phyloP scores from a whole-genome alignment of 2,329 filamentous ascomycete genomes.

The Stemphylium lycopersici region DNA sequence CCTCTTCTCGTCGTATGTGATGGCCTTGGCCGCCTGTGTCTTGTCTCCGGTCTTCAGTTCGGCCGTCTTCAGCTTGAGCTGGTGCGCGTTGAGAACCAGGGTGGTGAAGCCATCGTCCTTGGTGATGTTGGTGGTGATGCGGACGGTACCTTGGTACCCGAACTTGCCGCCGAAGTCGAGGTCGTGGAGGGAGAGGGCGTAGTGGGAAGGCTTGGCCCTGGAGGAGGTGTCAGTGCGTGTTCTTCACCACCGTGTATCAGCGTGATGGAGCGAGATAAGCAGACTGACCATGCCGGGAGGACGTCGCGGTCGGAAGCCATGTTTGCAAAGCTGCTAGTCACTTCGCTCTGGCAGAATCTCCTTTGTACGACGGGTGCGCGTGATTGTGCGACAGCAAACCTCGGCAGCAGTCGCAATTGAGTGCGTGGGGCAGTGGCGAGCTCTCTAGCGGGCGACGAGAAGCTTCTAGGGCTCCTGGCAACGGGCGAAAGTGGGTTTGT shows the following conservation, averaged over 20 bases:
- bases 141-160: conserved; percentile 84
- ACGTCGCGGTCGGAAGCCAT: conserved; percentile 57
- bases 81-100: conserved; percentile 82
- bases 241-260: neutral
- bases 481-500: conserved; percentile 11
- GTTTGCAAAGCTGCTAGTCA: conserved; percentile 39
- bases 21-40: conserved; percentile 66
- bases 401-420: conserved; percentile 20
- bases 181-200: conserved; percentile 79
- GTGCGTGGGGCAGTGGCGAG: conserved; percentile 23
- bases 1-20: conserved; percentile 80
- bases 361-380: conserved; percentile 25
- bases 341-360: conserved; percentile 42
- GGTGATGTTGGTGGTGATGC: conserved; percentile 76
- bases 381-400: conserved; percentile 19
- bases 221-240: conserved; percentile 20
- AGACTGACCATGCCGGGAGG: conserved; percentile 51
- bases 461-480: conserved; percentile 24
- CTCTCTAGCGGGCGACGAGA: conserved; percentile 25
- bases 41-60: conserved; percentile 66
- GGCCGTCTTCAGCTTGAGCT: conserved; percentile 76
- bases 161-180: conserved; percentile 75
- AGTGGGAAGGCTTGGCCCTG: conserved; percentile 83
- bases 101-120: conserved; percentile 68
- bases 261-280: neutral